Evolutionary conservation across 129 eudicot species (phyloP).

Genomic region (Kitagawia praeruptora): DNA sequence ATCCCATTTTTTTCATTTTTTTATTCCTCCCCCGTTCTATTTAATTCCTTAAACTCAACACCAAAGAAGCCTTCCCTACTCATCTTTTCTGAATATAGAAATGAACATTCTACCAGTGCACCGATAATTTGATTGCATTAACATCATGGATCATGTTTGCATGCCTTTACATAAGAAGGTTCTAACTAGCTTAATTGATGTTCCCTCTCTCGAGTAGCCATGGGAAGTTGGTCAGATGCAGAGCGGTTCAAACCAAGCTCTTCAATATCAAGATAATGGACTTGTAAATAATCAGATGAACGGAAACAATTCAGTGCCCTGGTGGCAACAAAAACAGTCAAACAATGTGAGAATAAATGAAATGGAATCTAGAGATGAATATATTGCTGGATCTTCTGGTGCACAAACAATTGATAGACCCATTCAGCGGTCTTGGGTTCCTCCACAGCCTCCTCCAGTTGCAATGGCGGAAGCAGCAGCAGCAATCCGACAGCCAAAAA

Average conservation of each 20-base stretch:
- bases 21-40: neutral
- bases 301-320: slow-evolving; percentile 23
- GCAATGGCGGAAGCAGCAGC: slow-evolving; percentile 50
- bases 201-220: slow-evolving; percentile 40
- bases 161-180: neutral
- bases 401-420: slow-evolving; percentile 17
- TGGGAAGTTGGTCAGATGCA: slow-evolving; percentile 64
- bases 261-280: slow-evolving; percentile 26
- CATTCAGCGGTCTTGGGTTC: slow-evolving; percentile 31
- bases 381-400: slow-evolving; percentile 17
- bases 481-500: slow-evolving; percentile 54
- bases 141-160: neutral
- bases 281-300: slow-evolving; percentile 18
- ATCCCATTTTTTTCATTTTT: no score
- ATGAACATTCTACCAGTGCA: neutral
- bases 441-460: slow-evolving; percentile 52
- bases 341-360: slow-evolving; percentile 29
- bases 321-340: slow-evolving; percentile 32
- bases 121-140: neutral
- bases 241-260: slow-evolving; percentile 32
- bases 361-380: slow-evolving; percentile 20
- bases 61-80: neutral
- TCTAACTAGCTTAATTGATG: neutral
- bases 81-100: neutral
- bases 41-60: neutral